Conservation (phyloP, 192 early-diverging fungal species). For the Coemansia sp. region DNA sequence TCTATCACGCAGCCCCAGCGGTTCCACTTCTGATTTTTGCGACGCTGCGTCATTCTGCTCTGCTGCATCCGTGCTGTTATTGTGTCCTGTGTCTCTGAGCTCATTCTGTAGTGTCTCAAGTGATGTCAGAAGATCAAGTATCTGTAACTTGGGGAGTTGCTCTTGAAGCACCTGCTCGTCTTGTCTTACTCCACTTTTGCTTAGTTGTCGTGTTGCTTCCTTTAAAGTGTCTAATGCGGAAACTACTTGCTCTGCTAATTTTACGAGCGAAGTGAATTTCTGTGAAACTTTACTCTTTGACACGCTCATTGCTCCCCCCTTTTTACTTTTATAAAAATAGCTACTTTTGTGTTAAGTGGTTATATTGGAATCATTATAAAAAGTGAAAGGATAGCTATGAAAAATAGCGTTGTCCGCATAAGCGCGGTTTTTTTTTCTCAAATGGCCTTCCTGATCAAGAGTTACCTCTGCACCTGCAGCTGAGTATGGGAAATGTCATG, state of each 20-base stretch:
- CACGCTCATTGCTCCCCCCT: neutral
- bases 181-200: slow-evolving; percentile 36
- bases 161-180: slow-evolving; percentile 18
- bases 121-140: slow-evolving; percentile 1
- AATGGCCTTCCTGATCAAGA: too few relatives aligned
- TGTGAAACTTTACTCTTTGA: slow-evolving; percentile 9
- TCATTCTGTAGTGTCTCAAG: slow-evolving; percentile 29
- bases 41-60: slow-evolving; percentile 5
- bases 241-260: slow-evolving; percentile 10
- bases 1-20: slow-evolving; percentile 38
- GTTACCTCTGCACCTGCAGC: too few relatives aligned
- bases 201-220: slow-evolving; percentile 21
- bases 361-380: too few relatives aligned
- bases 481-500: too few relatives aligned
- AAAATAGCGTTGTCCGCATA: too few relatives aligned
- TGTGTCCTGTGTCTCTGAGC: neutral
- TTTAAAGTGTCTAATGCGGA: slow-evolving; percentile 13
- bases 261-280: slow-evolving; percentile 21
- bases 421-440: too few relatives aligned
- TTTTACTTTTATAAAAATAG: neutral
- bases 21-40: neutral
- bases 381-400: too few relatives aligned
- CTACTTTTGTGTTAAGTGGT: neutral
- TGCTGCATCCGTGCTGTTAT: neutral
- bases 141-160: slow-evolving; percentile 10